phyloP scores from a whole-genome alignment of 2,329 filamentous ascomycete genomes.

The Zymoseptoria pseudotritici region DNA sequence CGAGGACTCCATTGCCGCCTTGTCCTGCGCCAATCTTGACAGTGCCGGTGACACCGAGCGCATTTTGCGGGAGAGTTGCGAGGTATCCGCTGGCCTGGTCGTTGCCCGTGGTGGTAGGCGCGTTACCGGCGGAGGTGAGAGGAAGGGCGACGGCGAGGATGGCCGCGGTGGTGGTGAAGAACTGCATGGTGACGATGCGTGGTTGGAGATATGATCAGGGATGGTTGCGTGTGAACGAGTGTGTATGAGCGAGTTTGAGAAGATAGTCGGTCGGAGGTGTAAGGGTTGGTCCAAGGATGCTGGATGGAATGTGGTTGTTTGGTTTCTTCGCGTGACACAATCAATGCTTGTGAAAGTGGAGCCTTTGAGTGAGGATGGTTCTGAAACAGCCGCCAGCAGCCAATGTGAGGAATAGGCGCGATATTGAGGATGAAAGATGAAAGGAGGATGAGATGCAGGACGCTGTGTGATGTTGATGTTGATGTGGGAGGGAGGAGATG shows the following conservation, averaged over 20 bases:
- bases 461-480: not conserved
- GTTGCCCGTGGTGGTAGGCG: not conserved
- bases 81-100: not conserved
- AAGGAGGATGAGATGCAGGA: not conserved
- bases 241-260: not conserved
- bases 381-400: not conserved
- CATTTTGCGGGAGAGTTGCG: slow-evolving; percentile 7
- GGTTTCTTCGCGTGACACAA: not conserved
- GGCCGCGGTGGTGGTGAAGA: not conserved
- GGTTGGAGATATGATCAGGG: not conserved
- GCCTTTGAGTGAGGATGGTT: not conserved
- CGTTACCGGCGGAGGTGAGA: not conserved
- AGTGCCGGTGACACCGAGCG: slow-evolving; percentile 7
- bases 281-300: not conserved
- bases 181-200: not conserved
- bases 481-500: not conserved
- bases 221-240: not conserved
- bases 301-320: not conserved
- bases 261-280: not conserved
- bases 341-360: not conserved
- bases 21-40: slow-evolving; percentile 9
- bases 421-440: not conserved
- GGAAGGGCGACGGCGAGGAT: not conserved
- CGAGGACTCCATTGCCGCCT: slow-evolving; percentile 33
- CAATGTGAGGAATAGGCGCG: not conserved